Base-by-base conservation (phyloP, 495 filamentous ascomycete species). In the Penicillium salamii region DNA sequence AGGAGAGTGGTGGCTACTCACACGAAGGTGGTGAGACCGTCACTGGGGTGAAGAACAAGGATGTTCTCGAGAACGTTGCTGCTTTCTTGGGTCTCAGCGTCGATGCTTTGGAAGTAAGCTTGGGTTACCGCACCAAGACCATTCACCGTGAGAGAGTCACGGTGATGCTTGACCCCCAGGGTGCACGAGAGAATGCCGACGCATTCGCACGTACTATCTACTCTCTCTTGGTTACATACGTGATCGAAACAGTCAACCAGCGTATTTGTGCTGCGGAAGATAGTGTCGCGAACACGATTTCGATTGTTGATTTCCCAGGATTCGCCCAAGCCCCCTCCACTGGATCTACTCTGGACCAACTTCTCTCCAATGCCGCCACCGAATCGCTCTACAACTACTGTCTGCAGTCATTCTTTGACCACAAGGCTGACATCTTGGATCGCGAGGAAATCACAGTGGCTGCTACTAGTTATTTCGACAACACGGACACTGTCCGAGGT, bases 391-490 rank as follows among this genome's bases (percentile, higher is more conserved):
- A 96, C 75, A 89, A 96, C 61, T 87, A 95, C 57, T 91, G 89
- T 32, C 78, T 97, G 31, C 91, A 95, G 58, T 93, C 85, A 58
- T 98, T 98, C 74, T 98, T 97, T 61, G 91, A 96, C 57, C 83
- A 83, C 45, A 93, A 90, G 63, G 90, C 89, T 0, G 91, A 97
- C 53, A 78, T 93, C 65, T 72, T 97, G 41, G 91, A 98, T 58
- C 87, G 84, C 15, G 93, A 98, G 69, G 93, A 97, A 61, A 87
- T 97, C 7, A 78, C 72, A 12, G 89, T 98, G 6, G 80, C 91
- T 3, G 85, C 90, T 1, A 96, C 92, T 1, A 93, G 88, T 71
- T 98, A 97, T 63, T 98, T 96, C 47, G 93, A 98, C 69, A 98
- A 97, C 69, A 88, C 87, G 0, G 93, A 97, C 63, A 90, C 90